Evolutionary conservation across 352 stramenopile genomes (phyloP).

Genomic region (Globisporangium rhizosaccharum): DNA sequence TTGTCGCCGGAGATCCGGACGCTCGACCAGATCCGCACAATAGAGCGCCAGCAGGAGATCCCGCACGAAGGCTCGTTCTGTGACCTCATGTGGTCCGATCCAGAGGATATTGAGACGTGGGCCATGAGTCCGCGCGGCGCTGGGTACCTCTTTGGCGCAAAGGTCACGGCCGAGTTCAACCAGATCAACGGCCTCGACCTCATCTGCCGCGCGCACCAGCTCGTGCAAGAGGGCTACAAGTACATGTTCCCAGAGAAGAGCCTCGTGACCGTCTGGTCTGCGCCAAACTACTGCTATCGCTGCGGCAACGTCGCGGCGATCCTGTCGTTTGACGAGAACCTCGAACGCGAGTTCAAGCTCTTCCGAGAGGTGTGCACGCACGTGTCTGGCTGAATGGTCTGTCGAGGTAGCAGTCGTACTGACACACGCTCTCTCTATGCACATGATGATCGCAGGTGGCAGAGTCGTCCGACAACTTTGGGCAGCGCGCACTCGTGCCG

Average conservation of each 20-base stretch:
- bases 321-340: conserved; percentile 75
- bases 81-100: conserved; percentile 98
- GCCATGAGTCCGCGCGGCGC: conserved; percentile 86
- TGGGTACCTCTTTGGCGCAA: conserved; percentile 84
- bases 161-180: conserved; percentile 88
- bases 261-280: conserved; percentile 81
- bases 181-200: conserved; percentile 89
- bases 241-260: conserved; percentile 88
- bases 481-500: conserved; percentile 70
- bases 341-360: conserved; percentile 85
- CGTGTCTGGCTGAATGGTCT: conserved; percentile 2
- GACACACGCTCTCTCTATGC: conserved; percentile 1
- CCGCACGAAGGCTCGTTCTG: conserved; percentile 95
- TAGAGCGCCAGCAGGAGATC: conserved; percentile 96
- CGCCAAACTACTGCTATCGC: conserved; percentile 85
- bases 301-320: conserved; percentile 83
- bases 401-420: conserved; percentile 1
- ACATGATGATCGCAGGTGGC: conserved; percentile 43
- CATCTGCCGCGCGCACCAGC: conserved; percentile 86
- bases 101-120: conserved; percentile 92
- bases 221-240: conserved; percentile 90
- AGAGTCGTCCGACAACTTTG: conserved; percentile 76
- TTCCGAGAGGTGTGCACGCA: conserved; percentile 70
- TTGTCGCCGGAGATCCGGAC: conserved; percentile 93
- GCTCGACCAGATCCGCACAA: conserved; percentile 94